Base-by-base conservation (phyloP, 169 alveolate genomes). In the Plasmodium gonderi region DNA sequence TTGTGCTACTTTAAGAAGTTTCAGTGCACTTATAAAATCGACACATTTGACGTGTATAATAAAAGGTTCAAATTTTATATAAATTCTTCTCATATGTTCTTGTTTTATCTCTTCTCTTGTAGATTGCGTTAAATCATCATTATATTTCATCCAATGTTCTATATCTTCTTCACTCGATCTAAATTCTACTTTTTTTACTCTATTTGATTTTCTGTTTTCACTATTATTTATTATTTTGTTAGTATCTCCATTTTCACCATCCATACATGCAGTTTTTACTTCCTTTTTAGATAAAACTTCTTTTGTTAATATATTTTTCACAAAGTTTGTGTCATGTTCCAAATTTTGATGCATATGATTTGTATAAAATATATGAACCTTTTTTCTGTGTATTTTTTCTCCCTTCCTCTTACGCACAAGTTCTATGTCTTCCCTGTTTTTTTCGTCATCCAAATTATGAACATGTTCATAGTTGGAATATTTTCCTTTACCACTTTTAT, bases 1-100 rank as follows among this genome's bases (percentile, higher is more conserved):
- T 74, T 92, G 92, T 12, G 94, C 92, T 29, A 95, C 17, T 20
- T 94, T 85, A 36, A 95, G 78, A n/a, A 95, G 81, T 31, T 68
- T 79, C 23, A 87, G 38, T 6, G 96, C 96, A 75, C 90, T 94
- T 23, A 44, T 80, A 38, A 95, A 31, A 64, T 79, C 49, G 2
- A 36, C 75, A 68, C 96, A 95, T 54, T 95, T 95, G 1, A 95
- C 94, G 80, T 95, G 97, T 17, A 95, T 60, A n/a, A 95, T 79
- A 29, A 95, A 95, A 31, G 97, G 95, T 80, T 95, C 97, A 31
- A 94, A 94, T 91, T 95, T 95, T 49, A 95, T 80, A 26, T 83
- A 42, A 0, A 95, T 92, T 20, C 82, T 60, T 49, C 20, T 47
- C 7, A 20, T 64, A 29, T 20, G 23, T 51, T 51, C 20, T 79